Base-by-base conservation (phyloP, 2,329 filamentous ascomycete genomes). In the Diaporthe caulivora region DNA sequence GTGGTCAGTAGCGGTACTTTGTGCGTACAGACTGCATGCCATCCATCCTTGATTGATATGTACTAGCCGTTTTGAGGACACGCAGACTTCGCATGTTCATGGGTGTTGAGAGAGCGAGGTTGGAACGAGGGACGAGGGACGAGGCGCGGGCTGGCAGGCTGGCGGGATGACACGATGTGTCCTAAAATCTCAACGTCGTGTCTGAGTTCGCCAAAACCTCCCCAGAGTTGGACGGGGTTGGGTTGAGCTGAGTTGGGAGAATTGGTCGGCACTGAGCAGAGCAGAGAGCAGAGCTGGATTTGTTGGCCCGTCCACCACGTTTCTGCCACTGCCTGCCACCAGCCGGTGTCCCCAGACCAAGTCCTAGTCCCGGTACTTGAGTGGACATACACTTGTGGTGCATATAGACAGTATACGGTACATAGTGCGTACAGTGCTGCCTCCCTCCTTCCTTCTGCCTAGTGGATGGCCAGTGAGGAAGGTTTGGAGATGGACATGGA, bases 231-330 rank as follows among this genome's bases (percentile, higher is more conserved):
- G 44, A 21, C 18, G 15, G 4, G 24, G 34, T 62, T 44, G 4
- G 24, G 34, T 62, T 44, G 57, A 62, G 57, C 24, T 62, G 37
- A n/a, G 53, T 34, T 34, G 53, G 29, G 26, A 7, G n/a, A n/a
- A n/a, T 17, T 18, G 53, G 53, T 21, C 29, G 53, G 13, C 29
- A 21, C n/a, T 44, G 57, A 40, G 37, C 34, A 34, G n/a, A n/a
- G n/a, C n/a, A n/a, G n/a, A n/a, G n/a, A 60, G 57, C 15, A 29
- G 37, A 29, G 37, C 57, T 29, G 57, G 29, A 42, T 44, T 62
- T 62, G 57, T 62, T 44, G 57, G 57, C 57, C 57, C 57, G 57
- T 44, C 34, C 34, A 40, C 55, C 55, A 42, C 55, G 34, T 44
- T 62, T 37, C 44, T 34, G 34, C 37, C 24, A 11, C 40, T 62